Base-by-base conservation (phyloP, 768 basidiomycete species). In the Phaffia tasmanica region DNA sequence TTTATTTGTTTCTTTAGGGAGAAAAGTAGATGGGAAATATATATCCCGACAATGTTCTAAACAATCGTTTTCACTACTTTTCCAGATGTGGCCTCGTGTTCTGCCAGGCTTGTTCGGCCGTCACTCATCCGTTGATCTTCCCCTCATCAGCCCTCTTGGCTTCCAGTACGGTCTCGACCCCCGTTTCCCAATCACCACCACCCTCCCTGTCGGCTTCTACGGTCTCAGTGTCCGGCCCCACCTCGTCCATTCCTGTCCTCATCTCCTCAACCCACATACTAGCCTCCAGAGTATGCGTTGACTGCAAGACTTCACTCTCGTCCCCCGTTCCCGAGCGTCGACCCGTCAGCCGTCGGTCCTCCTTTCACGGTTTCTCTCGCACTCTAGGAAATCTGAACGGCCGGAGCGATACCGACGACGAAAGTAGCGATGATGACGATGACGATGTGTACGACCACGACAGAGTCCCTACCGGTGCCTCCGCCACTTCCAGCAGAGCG, bases 21-120 rank as follows among this genome's bases (percentile, higher is more conserved):
- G 2, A 19, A 27, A 16, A 1, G 25, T 42, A 23, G n/a, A 19
- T 18, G 21, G 48, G 32, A 4, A 23, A 47, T 29, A 29, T 32
- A 18, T 27, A 7, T 8, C 27, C 27, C 25, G 6, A 57, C 27
- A 27, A 23, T 57, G 49, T 63, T 15, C 19, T 27, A 21, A 30
- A 2, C 53, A 16, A 53, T 35, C 60, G 23, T 48, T 23, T 63
- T 29, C 27, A 16, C 61, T 51, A 29, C 19, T 16, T 63, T 46
- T 14, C 25, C 53, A 63, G 63, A 27, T 63, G 63, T 54, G 63
- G 63, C 15, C 51, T 46, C 23, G 48, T 63, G 53, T 63, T 63
- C n/a, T 63, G 63, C 35, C 35, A 30, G 21, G 27, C 51, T 2
- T 63, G 63, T 55, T 51, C 63, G 21, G 27, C 63, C 5, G 49